Base-by-base conservation (phyloP, 495 filamentous ascomycete species). In the Annulohypoxylon bovei region DNA sequence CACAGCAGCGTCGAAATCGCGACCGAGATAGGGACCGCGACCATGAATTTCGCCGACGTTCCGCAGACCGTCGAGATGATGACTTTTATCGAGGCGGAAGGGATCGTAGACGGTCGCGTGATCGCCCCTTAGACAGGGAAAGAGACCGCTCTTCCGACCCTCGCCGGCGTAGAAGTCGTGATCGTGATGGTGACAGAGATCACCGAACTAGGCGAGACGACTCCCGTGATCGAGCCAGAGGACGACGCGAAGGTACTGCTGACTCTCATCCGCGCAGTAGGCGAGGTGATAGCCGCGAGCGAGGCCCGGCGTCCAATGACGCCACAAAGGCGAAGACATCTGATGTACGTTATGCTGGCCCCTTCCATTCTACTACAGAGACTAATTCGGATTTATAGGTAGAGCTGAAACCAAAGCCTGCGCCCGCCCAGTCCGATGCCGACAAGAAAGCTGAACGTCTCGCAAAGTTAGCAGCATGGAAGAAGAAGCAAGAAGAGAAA, bases 401-500 rank as follows among this genome's bases (percentile, higher is more conserved):
- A 44, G 73, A 75, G 62, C 35, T 72, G 65, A 86, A 88, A 76
- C 72, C 88, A 16, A 82, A 90, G 60, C 80, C 83, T 37, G 75
- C 85, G 54, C 73, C 85, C 57, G 79, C 83, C 30, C 88, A 87
- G 72, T 88, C 90, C 16, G 93, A 94, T 65, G 91, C 91, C 59
- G 91, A 95, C 40, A 95, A 95, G 75, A 92, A 93, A 74, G 91
- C 89, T 47, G 92, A 96, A 76, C 83, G 92, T 54, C 84, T 94
- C 33, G 92, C 93, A 28, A 95, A 93, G 66, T 77, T 97, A 32
- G 92, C 94, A 77, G 92, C 93, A 68, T 97, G 94, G 93, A 97
- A 96, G 78, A 89, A 91, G 77, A 95, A 96, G 72, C 91, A 93
- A 16, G 93, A 92, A 37, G 88, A 93, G 72, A 90, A 91, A 69